Evolutionary conservation across 2,329 filamentous ascomycete genomes (phyloP).

Genomic region (Xylaria sp.): DNA sequence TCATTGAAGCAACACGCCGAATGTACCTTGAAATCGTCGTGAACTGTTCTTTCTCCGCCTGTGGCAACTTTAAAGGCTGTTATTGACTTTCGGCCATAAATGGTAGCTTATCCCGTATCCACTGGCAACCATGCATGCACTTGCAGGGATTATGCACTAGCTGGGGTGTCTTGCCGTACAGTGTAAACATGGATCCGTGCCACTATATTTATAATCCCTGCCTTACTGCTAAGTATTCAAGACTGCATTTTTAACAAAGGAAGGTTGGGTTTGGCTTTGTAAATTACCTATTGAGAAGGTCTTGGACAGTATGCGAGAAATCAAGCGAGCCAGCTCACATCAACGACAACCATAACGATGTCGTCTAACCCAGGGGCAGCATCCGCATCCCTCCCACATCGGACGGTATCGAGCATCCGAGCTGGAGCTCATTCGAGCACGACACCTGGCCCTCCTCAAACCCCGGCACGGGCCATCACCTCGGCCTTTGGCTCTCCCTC

Average conservation of each 20-base stretch:
- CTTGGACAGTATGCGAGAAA: slow-evolving; percentile 27
- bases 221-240: no score
- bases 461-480: slow-evolving; percentile 63
- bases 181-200: neutral
- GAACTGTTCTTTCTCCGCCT: slow-evolving; percentile 5
- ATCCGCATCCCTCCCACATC: slow-evolving; percentile 61
- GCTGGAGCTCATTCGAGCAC: slow-evolving; percentile 51
- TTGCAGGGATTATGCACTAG: slow-evolving; percentile 18
- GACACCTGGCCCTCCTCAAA: slow-evolving; percentile 64
- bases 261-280: neutral
- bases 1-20: slow-evolving; percentile 3
- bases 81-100: slow-evolving; percentile 46
- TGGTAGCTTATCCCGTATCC: slow-evolving; percentile 38
- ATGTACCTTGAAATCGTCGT: neutral
- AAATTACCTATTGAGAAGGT: neutral
- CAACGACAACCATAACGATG: slow-evolving; percentile 50
- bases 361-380: slow-evolving; percentile 55
- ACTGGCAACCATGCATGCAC: slow-evolving; percentile 44
- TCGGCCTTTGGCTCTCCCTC: slow-evolving; percentile 69
- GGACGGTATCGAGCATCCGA: slow-evolving; percentile 68
- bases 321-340: slow-evolving; percentile 18
- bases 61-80: slow-evolving; percentile 36
- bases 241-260: slow-evolving; percentile 13
- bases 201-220: neutral
- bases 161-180: neutral